phyloP scores from a whole-genome alignment of 2,329 filamentous ascomycete genomes.

The Pyricularia sp. region DNA sequence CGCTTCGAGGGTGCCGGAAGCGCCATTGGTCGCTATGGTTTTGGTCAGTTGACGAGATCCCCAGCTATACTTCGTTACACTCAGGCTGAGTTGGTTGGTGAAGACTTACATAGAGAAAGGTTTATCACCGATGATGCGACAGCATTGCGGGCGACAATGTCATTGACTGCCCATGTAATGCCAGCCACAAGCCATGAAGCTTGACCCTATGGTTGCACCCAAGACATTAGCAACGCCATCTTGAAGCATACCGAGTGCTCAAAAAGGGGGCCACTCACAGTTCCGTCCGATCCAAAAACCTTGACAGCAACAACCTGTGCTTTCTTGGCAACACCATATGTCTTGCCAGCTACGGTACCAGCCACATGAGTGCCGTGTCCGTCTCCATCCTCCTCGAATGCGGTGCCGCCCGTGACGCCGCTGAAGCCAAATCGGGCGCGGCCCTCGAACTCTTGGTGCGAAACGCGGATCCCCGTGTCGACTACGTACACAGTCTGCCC shows the following conservation, averaged over 20 bases:
- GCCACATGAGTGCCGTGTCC: constrained; percentile 58
- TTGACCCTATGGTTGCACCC: neutral
- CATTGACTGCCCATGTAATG: constrained; percentile 42
- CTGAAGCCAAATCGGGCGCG: constrained; percentile 45
- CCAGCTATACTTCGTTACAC: neutral
- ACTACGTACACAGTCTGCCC: constrained; percentile 55
- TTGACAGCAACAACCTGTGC: constrained; percentile 47
- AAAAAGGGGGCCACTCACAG: constrained; percentile 10
- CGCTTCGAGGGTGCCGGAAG: constrained; percentile 22
- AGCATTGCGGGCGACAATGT: constrained; percentile 30
- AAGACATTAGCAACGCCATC: neutral
- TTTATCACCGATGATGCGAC: constrained; percentile 48
- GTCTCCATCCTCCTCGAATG: constrained; percentile 39
- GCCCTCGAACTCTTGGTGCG: constrained; percentile 47
- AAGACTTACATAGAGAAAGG: constrained; percentile 39
- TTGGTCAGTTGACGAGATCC: neutral
- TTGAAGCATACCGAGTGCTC: too few relatives aligned
- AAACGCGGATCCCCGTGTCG: constrained; percentile 51
- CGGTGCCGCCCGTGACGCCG: constrained; percentile 24
- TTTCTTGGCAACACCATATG: constrained; percentile 54
- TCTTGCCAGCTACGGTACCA: constrained; percentile 51
- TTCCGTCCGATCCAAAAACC: constrained; percentile 42
- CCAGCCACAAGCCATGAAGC: constrained; percentile 43
- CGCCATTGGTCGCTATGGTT: constrained; percentile 13
- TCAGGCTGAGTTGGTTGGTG: neutral